Conservation (phyloP, 306 rosid species). For the Psophocarpus tetragonolobus region DNA sequence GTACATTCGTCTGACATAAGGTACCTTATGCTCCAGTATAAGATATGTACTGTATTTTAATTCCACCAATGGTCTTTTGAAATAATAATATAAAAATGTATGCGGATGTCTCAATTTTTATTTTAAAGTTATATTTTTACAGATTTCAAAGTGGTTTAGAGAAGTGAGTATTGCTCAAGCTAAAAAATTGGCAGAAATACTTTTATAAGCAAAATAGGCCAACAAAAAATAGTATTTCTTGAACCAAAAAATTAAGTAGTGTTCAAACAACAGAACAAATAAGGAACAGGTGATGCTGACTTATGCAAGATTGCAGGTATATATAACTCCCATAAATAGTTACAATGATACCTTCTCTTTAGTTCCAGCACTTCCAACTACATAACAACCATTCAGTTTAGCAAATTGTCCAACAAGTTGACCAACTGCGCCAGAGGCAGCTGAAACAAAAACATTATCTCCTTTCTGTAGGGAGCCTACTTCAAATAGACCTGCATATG, state of each 20-base stretch:
- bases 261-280: background rate
- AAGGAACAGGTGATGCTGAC: background rate
- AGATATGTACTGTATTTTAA: background rate
- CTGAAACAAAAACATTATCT: slow-evolving; percentile 39
- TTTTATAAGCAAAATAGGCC: background rate
- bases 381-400: slow-evolving; percentile 30
- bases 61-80: background rate
- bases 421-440: slow-evolving; percentile 39
- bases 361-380: slow-evolving; percentile 52
- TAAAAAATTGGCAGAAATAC: background rate
- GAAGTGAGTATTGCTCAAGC: background rate
- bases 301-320: background rate
- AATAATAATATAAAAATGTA: background rate
- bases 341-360: slow-evolving; percentile 41
- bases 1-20: slow-evolving; percentile 1
- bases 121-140: too few species aligned
- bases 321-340: background rate
- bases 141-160: background rate
- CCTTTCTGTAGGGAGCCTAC: slow-evolving; percentile 34
- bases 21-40: background rate
- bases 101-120: background rate
- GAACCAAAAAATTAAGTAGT: background rate
- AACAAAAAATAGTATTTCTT: background rate
- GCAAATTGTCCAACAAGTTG: slow-evolving; percentile 44
- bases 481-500: slow-evolving; percentile 36